A percentile compares a stretch with the other conserved stretches of the same genome.
phyloP scores from a whole-genome alignment of 495 filamentous ascomycete genomes.

The Aspergillus ostianus region DNA sequence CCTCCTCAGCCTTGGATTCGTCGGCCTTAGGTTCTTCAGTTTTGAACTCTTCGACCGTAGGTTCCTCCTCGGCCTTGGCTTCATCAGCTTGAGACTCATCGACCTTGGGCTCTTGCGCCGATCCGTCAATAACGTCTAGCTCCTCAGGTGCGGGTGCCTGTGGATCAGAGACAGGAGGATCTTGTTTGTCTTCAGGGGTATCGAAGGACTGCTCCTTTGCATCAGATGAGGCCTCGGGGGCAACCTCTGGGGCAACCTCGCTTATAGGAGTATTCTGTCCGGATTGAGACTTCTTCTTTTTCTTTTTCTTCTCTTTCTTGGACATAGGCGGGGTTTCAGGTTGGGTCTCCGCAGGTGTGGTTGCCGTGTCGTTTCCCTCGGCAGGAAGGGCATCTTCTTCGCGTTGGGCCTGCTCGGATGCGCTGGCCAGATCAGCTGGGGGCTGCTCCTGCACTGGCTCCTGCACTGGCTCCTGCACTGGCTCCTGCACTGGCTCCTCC shows the following conservation, averaged over 20 bases:
- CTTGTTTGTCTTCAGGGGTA: neutral
- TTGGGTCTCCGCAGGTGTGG: neutral
- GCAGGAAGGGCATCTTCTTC: neutral
- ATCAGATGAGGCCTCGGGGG: neutral
- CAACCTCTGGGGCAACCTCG: neutral
- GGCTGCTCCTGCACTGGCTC: neutral
- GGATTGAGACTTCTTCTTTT: slow-evolving; percentile 14
- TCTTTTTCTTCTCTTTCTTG: slow-evolving; percentile 8
- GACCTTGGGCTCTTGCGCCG: neutral
- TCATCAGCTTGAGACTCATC: too few species aligned
- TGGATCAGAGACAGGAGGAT: neutral
- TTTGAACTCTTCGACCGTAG: too few species aligned
- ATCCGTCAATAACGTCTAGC: neutral
- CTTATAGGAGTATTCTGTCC: neutral
- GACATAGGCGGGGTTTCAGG: slow-evolving; percentile 4
- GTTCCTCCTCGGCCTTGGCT: too few species aligned
- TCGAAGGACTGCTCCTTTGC: neutral
- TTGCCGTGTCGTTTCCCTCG: slow-evolving; percentile 11
- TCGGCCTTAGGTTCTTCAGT: neutral
- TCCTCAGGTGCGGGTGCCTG: neutral
- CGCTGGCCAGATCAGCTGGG: neutral
- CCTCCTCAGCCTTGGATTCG: too few species aligned
- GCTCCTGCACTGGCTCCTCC: neutral
- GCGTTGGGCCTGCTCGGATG: neutral
- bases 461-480: neutral